These are phyloP conservation scores for Trichothecium roseum DNA, from an alignment of 2,329 filamentous ascomycete genomes.

Conservation along the genomic window DNA sequence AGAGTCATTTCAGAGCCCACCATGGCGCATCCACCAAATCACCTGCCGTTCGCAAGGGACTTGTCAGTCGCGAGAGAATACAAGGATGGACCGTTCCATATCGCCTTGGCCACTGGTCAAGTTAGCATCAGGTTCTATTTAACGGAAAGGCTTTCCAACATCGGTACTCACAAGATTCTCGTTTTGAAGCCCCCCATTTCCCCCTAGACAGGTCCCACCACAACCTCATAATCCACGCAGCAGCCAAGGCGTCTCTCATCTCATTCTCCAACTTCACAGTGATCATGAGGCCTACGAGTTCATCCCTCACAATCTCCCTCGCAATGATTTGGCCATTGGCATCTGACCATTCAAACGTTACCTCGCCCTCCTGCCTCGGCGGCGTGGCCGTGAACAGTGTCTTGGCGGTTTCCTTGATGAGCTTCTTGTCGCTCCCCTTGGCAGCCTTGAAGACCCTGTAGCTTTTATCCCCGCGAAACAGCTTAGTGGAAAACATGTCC, in stretches of 20 bases:
- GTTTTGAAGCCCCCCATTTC: constrained; percentile 14
- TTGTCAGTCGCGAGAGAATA: no score
- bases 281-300: constrained; percentile 18
- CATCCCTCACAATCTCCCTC: constrained; percentile 17
- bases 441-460: constrained; percentile 19
- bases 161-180: no score
- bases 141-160: no score
- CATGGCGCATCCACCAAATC: no score
- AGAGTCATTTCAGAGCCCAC: no score
- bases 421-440: constrained; percentile 12
- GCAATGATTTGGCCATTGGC: constrained; percentile 16
- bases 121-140: no score
- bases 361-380: constrained; percentile 10
- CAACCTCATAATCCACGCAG: constrained; percentile 22
- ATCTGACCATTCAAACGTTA: constrained; percentile 22
- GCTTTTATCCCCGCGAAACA: constrained; percentile 12
- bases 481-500: constrained; percentile 12
- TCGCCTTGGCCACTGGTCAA: no score
- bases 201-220: constrained; percentile 20
- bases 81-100: no score
- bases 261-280: constrained; percentile 16
- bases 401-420: constrained; percentile 9
- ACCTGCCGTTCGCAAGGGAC: no score
- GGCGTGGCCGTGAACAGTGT: constrained; percentile 18
- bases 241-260: constrained; percentile 21